Evolutionary conservation across 192 early-diverging fungal genomes (phyloP), one percentile per base, ranked within the genome.

Genomic region (Coemansia sp.): DNA sequence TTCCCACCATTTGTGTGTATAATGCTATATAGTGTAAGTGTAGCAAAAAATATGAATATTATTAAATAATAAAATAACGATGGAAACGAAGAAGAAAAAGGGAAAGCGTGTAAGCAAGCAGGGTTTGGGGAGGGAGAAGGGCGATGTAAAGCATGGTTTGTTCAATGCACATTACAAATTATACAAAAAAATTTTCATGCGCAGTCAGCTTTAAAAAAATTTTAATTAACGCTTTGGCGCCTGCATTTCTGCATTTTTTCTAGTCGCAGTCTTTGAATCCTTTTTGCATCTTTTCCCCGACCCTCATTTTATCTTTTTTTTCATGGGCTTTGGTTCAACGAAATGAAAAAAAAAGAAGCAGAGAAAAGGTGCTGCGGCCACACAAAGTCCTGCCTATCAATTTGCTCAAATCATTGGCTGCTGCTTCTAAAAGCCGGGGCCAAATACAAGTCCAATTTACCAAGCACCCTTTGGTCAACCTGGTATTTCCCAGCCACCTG

Each of bases 401-500:
- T 28, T 28, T 28, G 22, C 22, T 28, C 22, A 28, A 28, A 28
- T 15, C 45, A 15, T 48, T 48, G 14, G 3, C 17, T 41, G 5
- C 11, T 41, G 8, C 11, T 41, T 41, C 11, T 41, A 41, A 41
- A 9, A 6, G 58, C 66, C 3, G 68, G 64, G 3, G 34, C 20
- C 33, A 80, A 63, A 32, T 64, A 80, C 52, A 11, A 15, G 0
- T 35, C 56, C 14, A 80, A 41, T n/a, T 20, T 22, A 3, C 33
- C 36, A 5, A 72, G 72, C 3, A 67, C 61, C 35, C 22, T 51
- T 4, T 15, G 51, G 15, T 75, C 78, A 56, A 80, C 45, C 12
- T 59, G 59, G 54, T 71, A 75, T 62, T 75, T 74, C 35, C 17
- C 22, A 1, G 41, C 17, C 5, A 28, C 5, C 33, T 6, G 8